phyloP scores from a whole-genome alignment of 345 rosid genomes.

The Mangifera indica region DNA sequence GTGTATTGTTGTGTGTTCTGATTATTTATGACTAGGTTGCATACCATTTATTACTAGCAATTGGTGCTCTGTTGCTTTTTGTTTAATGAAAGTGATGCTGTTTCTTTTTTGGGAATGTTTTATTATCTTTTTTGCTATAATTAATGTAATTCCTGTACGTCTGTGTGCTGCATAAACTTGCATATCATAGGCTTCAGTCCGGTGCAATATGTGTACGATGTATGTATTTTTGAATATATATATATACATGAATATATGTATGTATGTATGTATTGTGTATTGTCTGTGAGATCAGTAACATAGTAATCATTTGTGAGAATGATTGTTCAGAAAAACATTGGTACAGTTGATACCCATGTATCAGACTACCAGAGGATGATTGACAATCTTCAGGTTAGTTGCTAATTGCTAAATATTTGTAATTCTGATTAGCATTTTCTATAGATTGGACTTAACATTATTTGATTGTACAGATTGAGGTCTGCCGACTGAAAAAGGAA shows the following conservation, averaged over 20 bases:
- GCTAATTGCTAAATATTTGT: constrained; percentile 13
- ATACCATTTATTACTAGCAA: too few species aligned
- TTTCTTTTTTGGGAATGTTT: too few species aligned
- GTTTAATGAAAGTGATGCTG: background rate
- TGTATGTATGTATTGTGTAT: background rate
- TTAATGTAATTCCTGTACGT: background rate
- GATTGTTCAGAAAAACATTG: constrained; percentile 74
- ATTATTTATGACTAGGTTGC: too few species aligned
- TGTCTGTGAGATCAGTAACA: background rate
- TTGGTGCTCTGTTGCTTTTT: background rate
- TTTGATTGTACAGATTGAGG: constrained; percentile 61
- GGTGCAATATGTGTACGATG: too few species aligned
- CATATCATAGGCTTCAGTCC: too few species aligned
- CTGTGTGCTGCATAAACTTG: too few species aligned
- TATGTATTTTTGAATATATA: too few species aligned
- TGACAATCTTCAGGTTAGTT: constrained; percentile 82
- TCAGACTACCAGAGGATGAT: constrained; percentile 97
- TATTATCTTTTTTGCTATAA: background rate
- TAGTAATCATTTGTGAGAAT: constrained; percentile 7
- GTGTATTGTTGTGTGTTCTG: background rate
- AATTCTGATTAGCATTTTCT: background rate
- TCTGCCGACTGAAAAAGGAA: constrained; percentile 73
- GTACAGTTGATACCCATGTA: constrained; percentile 80
- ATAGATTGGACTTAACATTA: constrained; percentile 2
- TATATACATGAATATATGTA: too few species aligned